Percentiles rank a stretch among this genome's conserved stretches.
Evolutionary conservation across 148 eudicot genomes (phyloP).

Genomic region (Rhododendron vialii): DNA sequence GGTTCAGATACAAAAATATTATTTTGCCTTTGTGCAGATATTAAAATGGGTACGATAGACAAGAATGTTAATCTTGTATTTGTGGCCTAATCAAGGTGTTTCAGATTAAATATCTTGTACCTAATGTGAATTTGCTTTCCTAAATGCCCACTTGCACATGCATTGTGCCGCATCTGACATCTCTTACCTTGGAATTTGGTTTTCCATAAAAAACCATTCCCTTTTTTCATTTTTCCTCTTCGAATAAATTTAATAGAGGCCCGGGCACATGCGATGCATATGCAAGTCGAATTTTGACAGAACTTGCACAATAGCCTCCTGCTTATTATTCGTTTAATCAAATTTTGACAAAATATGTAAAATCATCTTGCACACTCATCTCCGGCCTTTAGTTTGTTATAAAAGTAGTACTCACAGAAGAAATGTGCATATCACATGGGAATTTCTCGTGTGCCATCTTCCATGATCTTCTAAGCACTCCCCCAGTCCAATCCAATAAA

Average conservation of each 20-base stretch:
- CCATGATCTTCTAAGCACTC: conserved; percentile 10
- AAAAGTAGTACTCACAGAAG: neutral
- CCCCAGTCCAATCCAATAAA: conserved; percentile 4
- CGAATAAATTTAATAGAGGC: neutral
- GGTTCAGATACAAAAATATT: neutral
- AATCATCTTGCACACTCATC: neutral
- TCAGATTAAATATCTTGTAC: too few relatives aligned
- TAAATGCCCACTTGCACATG: neutral
- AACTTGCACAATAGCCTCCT: too few relatives aligned
- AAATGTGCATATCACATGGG: conserved; percentile 3
- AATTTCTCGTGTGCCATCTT: conserved; percentile 4
- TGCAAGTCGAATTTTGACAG: neutral
- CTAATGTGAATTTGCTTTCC: neutral
- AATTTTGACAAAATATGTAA: too few relatives aligned
- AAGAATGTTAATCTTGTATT: neutral
- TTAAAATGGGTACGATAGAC: neutral
- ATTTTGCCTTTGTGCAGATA: neutral
- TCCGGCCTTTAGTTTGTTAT: neutral
- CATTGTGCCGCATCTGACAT: too few relatives aligned
- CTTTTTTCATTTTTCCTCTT: too few relatives aligned
- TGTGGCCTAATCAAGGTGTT: neutral
- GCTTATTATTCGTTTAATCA: too few relatives aligned
- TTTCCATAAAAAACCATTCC: too few relatives aligned
- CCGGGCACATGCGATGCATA: neutral
- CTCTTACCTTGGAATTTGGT: too few relatives aligned